Evolutionary conservation across 2,329 filamentous ascomycete genomes (phyloP).

Genomic region (Aureobasidium subglaciale): DNA sequence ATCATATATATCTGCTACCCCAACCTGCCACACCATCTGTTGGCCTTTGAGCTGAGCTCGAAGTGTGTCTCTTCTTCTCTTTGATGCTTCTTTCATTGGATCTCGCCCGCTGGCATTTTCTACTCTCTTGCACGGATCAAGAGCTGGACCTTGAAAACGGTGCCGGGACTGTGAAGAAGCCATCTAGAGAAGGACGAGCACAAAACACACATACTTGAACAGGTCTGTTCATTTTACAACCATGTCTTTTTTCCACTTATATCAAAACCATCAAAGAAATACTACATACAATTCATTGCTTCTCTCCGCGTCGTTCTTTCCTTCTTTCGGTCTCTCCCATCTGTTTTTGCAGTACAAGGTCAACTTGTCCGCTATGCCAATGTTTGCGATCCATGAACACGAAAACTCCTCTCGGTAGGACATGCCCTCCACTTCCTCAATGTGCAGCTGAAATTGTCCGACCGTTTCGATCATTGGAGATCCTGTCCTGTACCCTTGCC

Average conservation of each 20-base stretch:
- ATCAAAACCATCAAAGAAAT: not conserved
- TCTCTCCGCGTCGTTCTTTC: not conserved
- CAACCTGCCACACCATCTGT: not conserved
- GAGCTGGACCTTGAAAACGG: slow-evolving; percentile 5
- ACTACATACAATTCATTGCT: not conserved
- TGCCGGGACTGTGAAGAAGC: no score
- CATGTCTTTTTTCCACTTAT: not conserved
- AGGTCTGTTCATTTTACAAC: not conserved
- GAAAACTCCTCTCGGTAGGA: not conserved
- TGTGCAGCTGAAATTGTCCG: not conserved
- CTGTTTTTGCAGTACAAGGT: not conserved
- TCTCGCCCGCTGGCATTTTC: not conserved
- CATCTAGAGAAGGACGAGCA: not conserved
- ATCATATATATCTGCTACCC: not conserved
- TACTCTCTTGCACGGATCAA: slow-evolving; percentile 6
- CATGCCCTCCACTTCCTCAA: not conserved
- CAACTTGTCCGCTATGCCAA: not conserved
- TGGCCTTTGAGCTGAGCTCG: slow-evolving; percentile 13
- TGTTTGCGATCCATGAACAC: not conserved
- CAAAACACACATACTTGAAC: not conserved
- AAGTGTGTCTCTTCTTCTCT: not conserved
- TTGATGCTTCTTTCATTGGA: not conserved
- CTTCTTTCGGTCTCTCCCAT: not conserved
- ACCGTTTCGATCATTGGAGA: not conserved
- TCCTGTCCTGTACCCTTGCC: not conserved